phyloP scores from a whole-genome alignment of 2,329 filamentous ascomycete species.

The Myriosclerotinia scirpicola region DNA sequence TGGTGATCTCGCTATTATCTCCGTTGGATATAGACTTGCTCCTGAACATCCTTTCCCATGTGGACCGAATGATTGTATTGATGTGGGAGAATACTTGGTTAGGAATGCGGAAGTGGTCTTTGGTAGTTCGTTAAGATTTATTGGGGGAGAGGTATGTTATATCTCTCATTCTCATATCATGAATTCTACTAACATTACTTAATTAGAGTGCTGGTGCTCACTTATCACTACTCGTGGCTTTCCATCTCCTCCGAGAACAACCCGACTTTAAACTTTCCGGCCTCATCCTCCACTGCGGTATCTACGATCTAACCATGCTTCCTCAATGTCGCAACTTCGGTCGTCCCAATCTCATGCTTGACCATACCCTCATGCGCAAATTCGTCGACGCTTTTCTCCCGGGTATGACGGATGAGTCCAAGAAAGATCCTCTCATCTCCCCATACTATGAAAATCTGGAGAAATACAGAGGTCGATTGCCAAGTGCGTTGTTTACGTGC shows the following conservation, averaged over 20 bases:
- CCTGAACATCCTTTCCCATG: constrained; percentile 59
- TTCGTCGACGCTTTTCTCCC: constrained; percentile 50
- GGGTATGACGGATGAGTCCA: constrained; percentile 44
- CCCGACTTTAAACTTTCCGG: constrained; percentile 48
- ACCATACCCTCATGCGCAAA: constrained; percentile 47
- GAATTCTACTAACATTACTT: constrained; percentile 2
- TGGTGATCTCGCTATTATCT: constrained; percentile 51
- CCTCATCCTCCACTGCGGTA: constrained; percentile 54
- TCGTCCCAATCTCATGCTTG: constrained; percentile 43
- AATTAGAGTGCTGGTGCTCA: constrained; percentile 52
- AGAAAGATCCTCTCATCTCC: constrained; percentile 48
- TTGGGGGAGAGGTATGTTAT: constrained; percentile 47
- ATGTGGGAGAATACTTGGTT: constrained; percentile 54
- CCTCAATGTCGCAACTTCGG: constrained; percentile 42
- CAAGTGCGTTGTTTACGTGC: constrained; percentile 54
- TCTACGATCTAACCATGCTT: constrained; percentile 49
- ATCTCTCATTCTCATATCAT: too few species aligned
- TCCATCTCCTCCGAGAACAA: constrained; percentile 47
- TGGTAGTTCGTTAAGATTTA: constrained; percentile 46
- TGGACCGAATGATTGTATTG: constrained; percentile 56
- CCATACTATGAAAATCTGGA: constrained; percentile 52
- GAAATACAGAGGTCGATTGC: constrained; percentile 43
- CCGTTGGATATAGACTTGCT: constrained; percentile 59
- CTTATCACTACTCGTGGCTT: constrained; percentile 48
- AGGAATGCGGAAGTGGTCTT: constrained; percentile 47